Percentiles rank a stretch among this genome's conserved stretches.
phyloP scores from a whole-genome alignment of 176 grass and related monocot genomes.

The Chloris gayana region DNA sequence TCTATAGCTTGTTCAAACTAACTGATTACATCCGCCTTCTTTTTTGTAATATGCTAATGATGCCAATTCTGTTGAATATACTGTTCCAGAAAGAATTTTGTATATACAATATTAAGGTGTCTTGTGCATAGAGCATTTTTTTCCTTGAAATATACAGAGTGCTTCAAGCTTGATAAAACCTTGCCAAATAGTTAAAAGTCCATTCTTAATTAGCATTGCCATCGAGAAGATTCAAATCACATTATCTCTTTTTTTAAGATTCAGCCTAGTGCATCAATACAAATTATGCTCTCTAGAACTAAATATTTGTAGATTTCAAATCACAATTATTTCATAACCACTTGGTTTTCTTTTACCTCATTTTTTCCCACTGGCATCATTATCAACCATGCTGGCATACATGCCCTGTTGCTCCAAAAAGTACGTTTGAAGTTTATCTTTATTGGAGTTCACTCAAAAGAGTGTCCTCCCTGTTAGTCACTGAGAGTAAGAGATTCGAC shows the following conservation, averaged over 20 bases:
- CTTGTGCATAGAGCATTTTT: neutral
- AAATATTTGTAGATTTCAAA: neutral
- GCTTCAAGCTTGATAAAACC: conserved; percentile 20
- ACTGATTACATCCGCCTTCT: neutral
- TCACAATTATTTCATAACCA: conserved; percentile 7
- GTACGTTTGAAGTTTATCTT: neutral
- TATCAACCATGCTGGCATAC: neutral
- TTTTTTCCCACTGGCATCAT: neutral
- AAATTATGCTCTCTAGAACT: neutral
- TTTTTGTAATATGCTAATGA: conserved; percentile 8
- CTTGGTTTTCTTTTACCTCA: neutral
- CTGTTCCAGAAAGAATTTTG: too few species aligned
- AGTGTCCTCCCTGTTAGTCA: neutral
- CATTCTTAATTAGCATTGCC: neutral
- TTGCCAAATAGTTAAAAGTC: conserved; percentile 7
- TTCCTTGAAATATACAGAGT: neutral
- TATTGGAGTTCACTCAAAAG: conserved; percentile 1
- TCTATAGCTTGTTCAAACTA: neutral
- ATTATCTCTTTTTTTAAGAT: neutral
- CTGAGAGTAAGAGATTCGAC: neutral
- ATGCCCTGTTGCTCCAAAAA: neutral
- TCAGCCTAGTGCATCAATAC: neutral
- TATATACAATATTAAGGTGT: neutral
- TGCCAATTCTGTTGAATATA: neutral
- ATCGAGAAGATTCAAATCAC: neutral